Evolutionary conservation across 1,284 basidiomycete species (phyloP).

Genomic region (Rhodotorula sp.): DNA sequence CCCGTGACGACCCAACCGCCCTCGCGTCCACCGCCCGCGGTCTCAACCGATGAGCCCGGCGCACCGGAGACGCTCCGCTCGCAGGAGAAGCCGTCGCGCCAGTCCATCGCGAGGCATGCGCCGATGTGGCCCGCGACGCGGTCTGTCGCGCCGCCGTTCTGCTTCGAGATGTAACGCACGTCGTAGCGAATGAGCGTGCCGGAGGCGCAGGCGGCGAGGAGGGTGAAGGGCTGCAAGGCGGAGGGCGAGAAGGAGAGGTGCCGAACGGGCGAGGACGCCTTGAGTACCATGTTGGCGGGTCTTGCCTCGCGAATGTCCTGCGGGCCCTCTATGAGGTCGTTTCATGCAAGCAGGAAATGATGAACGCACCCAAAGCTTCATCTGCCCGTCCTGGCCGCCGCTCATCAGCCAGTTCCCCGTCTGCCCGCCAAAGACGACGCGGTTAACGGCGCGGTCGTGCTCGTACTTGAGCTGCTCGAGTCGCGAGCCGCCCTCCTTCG

Average conservation of each 20-base stretch:
- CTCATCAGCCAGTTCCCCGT: conserved; percentile 41
- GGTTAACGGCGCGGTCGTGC: conserved; percentile 41
- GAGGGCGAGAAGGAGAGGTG: conserved; percentile 42
- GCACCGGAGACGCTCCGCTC: conserved; percentile 11
- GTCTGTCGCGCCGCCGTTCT: conserved; percentile 37
- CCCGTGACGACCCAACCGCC: conserved; percentile 44
- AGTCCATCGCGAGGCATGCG: conserved; percentile 38
- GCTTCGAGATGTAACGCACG: conserved; percentile 31
- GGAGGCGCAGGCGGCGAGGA: conserved; percentile 39
- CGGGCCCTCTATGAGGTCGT: not conserved
- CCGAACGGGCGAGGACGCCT: conserved; percentile 42
- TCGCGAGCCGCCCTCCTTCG: conserved; percentile 22
- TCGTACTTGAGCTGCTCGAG: conserved; percentile 39
- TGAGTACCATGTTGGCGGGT: conserved; percentile 30
- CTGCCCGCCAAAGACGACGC: conserved; percentile 39
- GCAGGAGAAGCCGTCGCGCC: conserved; percentile 37
- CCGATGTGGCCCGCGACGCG: conserved; percentile 41
- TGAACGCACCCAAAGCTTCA: conserved; percentile 38
- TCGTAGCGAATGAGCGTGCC: conserved; percentile 44
- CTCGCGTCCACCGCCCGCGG: conserved; percentile 32
- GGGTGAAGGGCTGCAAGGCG: conserved; percentile 37
- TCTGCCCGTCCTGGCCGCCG: conserved; percentile 42
- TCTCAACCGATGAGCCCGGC: conserved; percentile 6
- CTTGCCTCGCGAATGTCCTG: conserved; percentile 39
- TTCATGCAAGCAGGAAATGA: not conserved